These are phyloP conservation scores for Helminthosporium solani DNA, from an alignment of 2,329 filamentous ascomycete genomes.

Conservation along the genomic window DNA sequence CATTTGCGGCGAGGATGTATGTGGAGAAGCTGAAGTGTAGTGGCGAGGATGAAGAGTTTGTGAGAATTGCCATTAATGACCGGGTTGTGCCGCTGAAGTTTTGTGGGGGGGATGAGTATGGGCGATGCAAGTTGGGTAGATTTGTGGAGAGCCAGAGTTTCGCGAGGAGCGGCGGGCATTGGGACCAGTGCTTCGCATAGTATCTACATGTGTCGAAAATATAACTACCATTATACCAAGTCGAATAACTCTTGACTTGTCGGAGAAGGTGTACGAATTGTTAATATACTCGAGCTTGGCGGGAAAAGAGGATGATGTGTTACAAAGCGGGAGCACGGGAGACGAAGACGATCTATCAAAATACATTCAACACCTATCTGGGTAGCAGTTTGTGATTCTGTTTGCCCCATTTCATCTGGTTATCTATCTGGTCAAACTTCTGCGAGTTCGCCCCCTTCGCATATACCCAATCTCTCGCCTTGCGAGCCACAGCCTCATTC, in stretches of 20 bases:
- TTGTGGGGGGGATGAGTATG: conserved; percentile 69
- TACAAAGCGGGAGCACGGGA: too few relatives aligned
- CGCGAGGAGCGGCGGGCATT: conserved; percentile 69
- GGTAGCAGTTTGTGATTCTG: too few relatives aligned
- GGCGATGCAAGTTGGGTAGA: conserved; percentile 66
- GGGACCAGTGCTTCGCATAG: conserved; percentile 60
- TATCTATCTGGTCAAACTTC: conserved; percentile 18
- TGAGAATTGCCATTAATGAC: conserved; percentile 81
- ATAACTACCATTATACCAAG: too few relatives aligned
- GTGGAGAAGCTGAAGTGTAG: conserved; percentile 82
- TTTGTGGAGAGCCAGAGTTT: conserved; percentile 78
- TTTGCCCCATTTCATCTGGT: too few relatives aligned
- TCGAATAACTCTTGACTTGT: too few relatives aligned
- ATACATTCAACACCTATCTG: too few relatives aligned
- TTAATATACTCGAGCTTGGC: too few relatives aligned
- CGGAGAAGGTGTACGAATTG: too few relatives aligned
- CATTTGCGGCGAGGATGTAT: conserved; percentile 79
- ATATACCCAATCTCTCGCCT: conserved; percentile 18
- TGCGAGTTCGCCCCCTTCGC: conserved; percentile 17
- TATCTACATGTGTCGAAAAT: too few relatives aligned
- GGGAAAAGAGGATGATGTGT: too few relatives aligned
- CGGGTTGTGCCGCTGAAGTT: conserved; percentile 70
- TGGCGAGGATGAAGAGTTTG: conserved; percentile 63
- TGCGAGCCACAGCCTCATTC: conserved; percentile 13
- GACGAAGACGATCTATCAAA: too few relatives aligned